Percentiles rank a stretch among this genome's conserved stretches.
Conservation (phyloP, 2,329 filamentous ascomycete genomes). For the Aotearoamyces nothofagi region DNA sequence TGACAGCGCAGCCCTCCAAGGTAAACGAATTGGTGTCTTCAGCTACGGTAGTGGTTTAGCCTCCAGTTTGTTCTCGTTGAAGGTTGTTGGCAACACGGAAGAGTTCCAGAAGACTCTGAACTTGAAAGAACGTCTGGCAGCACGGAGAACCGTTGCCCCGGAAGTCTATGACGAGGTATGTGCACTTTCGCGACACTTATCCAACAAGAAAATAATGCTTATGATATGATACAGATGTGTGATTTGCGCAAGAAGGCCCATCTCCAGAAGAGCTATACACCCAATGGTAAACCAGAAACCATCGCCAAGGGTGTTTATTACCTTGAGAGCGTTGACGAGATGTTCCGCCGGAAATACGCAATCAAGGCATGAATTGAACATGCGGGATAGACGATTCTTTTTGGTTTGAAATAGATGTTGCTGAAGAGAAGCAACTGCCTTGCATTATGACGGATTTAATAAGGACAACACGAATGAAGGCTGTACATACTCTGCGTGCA, state of each 20-base stretch:
- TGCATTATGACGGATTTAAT: no score
- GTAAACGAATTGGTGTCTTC: constrained; percentile 41
- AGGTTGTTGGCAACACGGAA: constrained; percentile 55
- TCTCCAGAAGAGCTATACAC: constrained; percentile 64
- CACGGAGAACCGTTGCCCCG: constrained; percentile 50
- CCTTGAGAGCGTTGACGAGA: constrained; percentile 65
- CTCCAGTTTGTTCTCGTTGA: constrained; percentile 55
- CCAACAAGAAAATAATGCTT: constrained; percentile 2
- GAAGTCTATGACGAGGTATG: constrained; percentile 60
- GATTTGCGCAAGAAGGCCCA: constrained; percentile 70
- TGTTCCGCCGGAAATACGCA: constrained; percentile 70
- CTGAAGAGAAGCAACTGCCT: no score
- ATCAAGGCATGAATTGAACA: constrained; percentile 58
- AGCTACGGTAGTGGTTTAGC: constrained; percentile 62
- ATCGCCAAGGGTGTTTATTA: constrained; percentile 60
- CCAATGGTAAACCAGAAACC: constrained; percentile 51
- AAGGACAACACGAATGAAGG: no score
- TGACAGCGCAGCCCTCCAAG: constrained; percentile 37
- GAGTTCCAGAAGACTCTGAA: constrained; percentile 52
- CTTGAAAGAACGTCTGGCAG: constrained; percentile 51
- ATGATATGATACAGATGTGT: constrained; percentile 43
- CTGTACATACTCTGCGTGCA: no score
- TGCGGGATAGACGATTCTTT: no score
- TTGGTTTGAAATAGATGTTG: no score
- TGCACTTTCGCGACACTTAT: constrained; percentile 7